Evolutionary conservation across 2,329 filamentous ascomycete species (phyloP).

Genomic region (Ophiostoma sp.): DNA sequence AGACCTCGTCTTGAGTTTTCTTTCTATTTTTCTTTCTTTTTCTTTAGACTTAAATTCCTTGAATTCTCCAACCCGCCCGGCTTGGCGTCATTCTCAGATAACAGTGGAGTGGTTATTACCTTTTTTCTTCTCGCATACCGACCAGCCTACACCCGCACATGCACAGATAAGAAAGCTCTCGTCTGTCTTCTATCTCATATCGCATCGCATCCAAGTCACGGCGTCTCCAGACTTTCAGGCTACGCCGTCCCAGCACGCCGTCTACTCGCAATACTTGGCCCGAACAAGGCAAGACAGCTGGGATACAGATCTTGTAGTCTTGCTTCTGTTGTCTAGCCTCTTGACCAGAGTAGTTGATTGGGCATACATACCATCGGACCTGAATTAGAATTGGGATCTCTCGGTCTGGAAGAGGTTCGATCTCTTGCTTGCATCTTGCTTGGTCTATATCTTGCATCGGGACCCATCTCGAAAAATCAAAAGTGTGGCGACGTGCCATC

Average conservation of each 20-base stretch:
- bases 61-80: neutral
- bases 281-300: neutral
- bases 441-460: neutral
- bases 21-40: too few relatives aligned
- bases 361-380: neutral
- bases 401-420: neutral
- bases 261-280: neutral
- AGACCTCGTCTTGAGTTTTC: too few relatives aligned
- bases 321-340: neutral
- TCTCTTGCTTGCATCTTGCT: neutral
- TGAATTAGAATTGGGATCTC: neutral
- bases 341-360: neutral
- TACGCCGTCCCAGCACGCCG: slow-evolving; percentile 21
- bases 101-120: neutral
- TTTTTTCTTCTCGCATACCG: neutral
- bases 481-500: neutral
- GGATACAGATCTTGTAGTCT: neutral
- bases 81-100: neutral
- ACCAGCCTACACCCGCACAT: neutral
- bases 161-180: neutral
- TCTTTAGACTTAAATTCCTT: neutral
- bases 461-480: neutral
- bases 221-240: slow-evolving; percentile 16
- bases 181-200: neutral
- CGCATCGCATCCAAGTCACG: slow-evolving; percentile 9